phyloP scores from a whole-genome alignment of 305 asterid genomes.

The Rubia peregrina region DNA sequence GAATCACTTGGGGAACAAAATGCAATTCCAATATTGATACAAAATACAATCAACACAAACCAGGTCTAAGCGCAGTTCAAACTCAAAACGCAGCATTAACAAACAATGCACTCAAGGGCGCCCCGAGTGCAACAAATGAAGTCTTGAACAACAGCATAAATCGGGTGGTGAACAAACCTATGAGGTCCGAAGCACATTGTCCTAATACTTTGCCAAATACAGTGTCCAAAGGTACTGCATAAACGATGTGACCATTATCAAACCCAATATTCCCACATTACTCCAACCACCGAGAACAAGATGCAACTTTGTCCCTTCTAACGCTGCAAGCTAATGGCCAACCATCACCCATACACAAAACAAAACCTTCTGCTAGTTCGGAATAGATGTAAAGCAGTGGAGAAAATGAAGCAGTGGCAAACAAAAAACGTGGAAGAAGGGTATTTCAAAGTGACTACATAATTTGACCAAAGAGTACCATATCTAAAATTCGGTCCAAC shows the following conservation, averaged over 20 bases:
- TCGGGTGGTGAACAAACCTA: constrained; percentile 81
- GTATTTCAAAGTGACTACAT: too few relatives aligned
- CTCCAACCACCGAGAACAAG: constrained; percentile 73
- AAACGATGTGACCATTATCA: constrained; percentile 46
- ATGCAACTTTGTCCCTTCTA: constrained; percentile 79
- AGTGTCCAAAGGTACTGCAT: constrained; percentile 74
- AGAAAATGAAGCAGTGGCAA: constrained; percentile 70
- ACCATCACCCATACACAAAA: constrained; percentile 54
- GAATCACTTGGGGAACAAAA: too few relatives aligned
- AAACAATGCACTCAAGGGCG: background rate
- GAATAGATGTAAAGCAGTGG: constrained; percentile 37
- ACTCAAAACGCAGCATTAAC: background rate
- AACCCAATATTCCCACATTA: constrained; percentile 52
- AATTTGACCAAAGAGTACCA: too few relatives aligned
- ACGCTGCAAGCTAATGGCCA: constrained; percentile 85
- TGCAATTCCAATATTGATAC: too few relatives aligned
- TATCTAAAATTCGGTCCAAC: too few relatives aligned
- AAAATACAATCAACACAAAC: too few relatives aligned
- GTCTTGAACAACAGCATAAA: constrained; percentile 47
- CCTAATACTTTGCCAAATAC: constrained; percentile 89
- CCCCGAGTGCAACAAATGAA: too few relatives aligned
- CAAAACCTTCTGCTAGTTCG: constrained; percentile 57
- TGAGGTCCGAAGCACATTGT: constrained; percentile 91
- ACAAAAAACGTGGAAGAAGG: constrained; percentile 30
- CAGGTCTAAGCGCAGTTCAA: background rate